These are phyloP conservation scores for Poa annua DNA, from an alignment of 176 grass and related monocot species.

Conservation along the genomic window DNA sequence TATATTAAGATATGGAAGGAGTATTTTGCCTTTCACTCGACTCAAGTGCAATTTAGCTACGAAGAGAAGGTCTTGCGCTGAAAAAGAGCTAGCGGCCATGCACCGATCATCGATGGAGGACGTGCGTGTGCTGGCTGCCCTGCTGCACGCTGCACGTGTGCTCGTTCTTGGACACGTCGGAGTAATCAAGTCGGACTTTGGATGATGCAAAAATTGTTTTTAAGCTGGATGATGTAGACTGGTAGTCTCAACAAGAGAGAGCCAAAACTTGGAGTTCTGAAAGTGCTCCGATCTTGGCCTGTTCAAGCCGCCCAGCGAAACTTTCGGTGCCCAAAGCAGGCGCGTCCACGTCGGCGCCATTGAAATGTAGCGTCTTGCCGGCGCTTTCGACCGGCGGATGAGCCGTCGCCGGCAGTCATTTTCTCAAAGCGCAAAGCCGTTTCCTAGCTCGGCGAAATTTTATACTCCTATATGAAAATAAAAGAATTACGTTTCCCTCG, in stretches of 20 bases:
- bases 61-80: not conserved
- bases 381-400: not conserved
- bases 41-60: not conserved
- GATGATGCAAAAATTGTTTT: not conserved
- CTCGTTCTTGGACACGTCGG: constrained; percentile 18
- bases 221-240: constrained; percentile 15
- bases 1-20: no score
- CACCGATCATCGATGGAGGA: not conserved
- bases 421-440: not conserved
- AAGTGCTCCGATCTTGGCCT: constrained; percentile 6
- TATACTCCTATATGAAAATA: no score
- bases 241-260: not conserved
- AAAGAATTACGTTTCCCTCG: no score
- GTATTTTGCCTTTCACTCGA: no score
- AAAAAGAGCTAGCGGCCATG: not conserved
- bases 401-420: not conserved
- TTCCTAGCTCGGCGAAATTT: no score
- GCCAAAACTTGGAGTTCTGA: not conserved
- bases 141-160: constrained; percentile 31
- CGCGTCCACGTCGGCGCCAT: constrained; percentile 44
- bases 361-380: not conserved
- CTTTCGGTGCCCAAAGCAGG: constrained; percentile 52
- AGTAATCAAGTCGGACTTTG: not conserved
- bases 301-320: not conserved
- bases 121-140: not conserved